A percentile compares a stretch with the other conserved stretches of the same genome.
These are phyloP conservation scores for Talaromyces pinophilus DNA, from an alignment of 2,329 filamentous ascomycete species.

Conservation along the genomic window DNA sequence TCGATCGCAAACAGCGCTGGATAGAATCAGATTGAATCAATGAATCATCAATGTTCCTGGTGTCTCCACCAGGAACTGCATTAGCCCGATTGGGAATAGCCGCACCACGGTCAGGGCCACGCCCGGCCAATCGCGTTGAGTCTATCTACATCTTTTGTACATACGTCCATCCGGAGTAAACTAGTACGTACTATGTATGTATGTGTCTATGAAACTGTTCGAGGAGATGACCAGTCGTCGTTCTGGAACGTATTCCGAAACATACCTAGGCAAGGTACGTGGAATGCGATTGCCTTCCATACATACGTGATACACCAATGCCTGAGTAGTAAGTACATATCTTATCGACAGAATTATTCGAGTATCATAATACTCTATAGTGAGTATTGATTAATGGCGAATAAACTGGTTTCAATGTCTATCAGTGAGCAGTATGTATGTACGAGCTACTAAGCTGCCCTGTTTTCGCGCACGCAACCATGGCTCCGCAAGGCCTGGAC, in stretches of 20 bases:
- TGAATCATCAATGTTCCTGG: constrained; percentile 16
- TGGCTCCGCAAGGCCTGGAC: constrained; percentile 11
- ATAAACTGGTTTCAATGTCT: too few relatives aligned
- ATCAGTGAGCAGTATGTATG: neutral
- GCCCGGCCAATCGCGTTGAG: neutral
- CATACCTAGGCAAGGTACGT: constrained; percentile 5
- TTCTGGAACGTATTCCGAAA: neutral
- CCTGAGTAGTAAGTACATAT: neutral
- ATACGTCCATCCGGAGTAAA: too few relatives aligned
- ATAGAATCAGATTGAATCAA: neutral
- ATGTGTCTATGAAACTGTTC: neutral
- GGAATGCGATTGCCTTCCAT: neutral
- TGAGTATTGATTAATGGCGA: neutral
- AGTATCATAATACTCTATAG: too few relatives aligned
- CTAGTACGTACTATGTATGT: too few relatives aligned
- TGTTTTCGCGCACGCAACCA: constrained; percentile 7
- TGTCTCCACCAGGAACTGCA: constrained; percentile 1
- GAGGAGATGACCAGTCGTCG: neutral
- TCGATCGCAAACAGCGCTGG: constrained; percentile 11
- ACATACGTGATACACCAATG: neutral
- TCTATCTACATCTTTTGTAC: too few relatives aligned
- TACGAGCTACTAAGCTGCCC: neutral
- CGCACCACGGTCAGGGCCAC: neutral
- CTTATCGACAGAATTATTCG: neutral
- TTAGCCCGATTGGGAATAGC: neutral